phyloP scores from a whole-genome alignment of 139 green algal species.

The Chlamydomonas eustigma region DNA sequence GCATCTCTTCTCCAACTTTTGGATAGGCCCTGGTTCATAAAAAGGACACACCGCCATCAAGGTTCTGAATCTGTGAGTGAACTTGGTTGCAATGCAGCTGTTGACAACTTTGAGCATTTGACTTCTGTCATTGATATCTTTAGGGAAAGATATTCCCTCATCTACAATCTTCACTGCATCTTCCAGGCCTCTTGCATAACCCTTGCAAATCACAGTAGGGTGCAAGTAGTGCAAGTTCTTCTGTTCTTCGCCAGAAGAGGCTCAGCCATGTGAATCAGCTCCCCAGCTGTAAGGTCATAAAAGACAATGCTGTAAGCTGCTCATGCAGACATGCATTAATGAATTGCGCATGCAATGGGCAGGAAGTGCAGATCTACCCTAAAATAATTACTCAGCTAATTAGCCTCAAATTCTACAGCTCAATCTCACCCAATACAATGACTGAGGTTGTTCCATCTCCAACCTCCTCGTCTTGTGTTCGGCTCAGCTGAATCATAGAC shows the following conservation, averaged over 20 bases:
- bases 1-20: too few relatives aligned
- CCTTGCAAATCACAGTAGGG: slow-evolving; percentile 94
- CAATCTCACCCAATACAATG: slow-evolving; percentile 93
- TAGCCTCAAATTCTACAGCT: too few relatives aligned
- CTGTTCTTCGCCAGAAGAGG: slow-evolving; percentile 86
- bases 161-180: slow-evolving; percentile 85
- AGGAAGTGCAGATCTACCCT: too few relatives aligned
- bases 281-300: too few relatives aligned
- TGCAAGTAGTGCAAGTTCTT: too few relatives aligned
- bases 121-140: slow-evolving; percentile 77
- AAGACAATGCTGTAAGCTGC: too few relatives aligned
- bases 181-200: slow-evolving; percentile 84
- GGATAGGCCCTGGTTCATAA: too few relatives aligned
- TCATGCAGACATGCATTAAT: too few relatives aligned
- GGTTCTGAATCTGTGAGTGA: slow-evolving; percentile 87
- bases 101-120: slow-evolving; percentile 95
- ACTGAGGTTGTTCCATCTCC: slow-evolving; percentile 98
- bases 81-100: slow-evolving; percentile 98
- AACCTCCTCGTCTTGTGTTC: slow-evolving; percentile 98
- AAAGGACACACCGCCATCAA: slow-evolving; percentile 82
- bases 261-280: slow-evolving; percentile 92
- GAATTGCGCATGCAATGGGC: too few relatives aligned
- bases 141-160: slow-evolving; percentile 78
- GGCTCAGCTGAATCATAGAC: slow-evolving; percentile 96
- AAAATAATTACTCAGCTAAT: too few relatives aligned